Evolutionary conservation across 139 green algal species (phyloP).

Genomic region (Picochlorum sp.): DNA sequence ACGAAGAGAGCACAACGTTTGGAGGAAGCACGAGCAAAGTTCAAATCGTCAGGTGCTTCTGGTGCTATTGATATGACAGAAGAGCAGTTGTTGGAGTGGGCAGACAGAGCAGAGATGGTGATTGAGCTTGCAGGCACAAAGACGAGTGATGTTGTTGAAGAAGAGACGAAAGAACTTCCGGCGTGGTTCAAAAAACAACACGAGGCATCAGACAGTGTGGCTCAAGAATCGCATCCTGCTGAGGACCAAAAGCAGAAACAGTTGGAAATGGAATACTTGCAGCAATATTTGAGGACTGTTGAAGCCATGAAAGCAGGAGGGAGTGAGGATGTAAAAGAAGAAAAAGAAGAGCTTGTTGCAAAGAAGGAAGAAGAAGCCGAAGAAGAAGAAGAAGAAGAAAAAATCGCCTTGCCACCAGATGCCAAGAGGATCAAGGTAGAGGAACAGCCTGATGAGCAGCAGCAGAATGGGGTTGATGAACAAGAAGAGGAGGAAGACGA

Average conservation of each 20-base stretch:
- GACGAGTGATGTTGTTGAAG: not conserved
- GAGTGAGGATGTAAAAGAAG: not conserved
- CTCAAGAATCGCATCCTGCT: not conserved
- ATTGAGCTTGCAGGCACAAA: conserved; percentile 11
- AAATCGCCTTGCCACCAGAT: not conserved
- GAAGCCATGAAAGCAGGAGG: not conserved
- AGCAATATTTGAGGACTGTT: conserved; percentile 27
- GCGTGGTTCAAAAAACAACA: conserved; percentile 17
- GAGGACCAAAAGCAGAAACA: not conserved
- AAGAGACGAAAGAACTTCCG: conserved; percentile 25
- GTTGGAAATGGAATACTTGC: conserved; percentile 19
- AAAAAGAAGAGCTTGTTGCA: not conserved
- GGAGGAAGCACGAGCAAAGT: conserved; percentile 16
- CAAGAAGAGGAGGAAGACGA: conserved; percentile 13
- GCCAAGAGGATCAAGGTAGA: conserved; percentile 6
- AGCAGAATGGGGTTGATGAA: not conserved
- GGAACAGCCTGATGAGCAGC: not conserved
- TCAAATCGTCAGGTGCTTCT: not conserved
- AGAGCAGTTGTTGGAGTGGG: conserved; percentile 27
- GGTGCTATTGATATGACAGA: conserved; percentile 17
- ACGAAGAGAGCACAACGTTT: conserved; percentile 1
- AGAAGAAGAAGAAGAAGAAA: conserved; percentile 4
- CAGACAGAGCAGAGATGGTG: conserved; percentile 21
- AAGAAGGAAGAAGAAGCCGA: not conserved
- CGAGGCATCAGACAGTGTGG: not conserved